Evolutionary conservation across 2,329 filamentous ascomycete species (phyloP), one percentile per base, ranked within the genome.

Genomic region (Pseudogymnoascus sp.): DNA sequence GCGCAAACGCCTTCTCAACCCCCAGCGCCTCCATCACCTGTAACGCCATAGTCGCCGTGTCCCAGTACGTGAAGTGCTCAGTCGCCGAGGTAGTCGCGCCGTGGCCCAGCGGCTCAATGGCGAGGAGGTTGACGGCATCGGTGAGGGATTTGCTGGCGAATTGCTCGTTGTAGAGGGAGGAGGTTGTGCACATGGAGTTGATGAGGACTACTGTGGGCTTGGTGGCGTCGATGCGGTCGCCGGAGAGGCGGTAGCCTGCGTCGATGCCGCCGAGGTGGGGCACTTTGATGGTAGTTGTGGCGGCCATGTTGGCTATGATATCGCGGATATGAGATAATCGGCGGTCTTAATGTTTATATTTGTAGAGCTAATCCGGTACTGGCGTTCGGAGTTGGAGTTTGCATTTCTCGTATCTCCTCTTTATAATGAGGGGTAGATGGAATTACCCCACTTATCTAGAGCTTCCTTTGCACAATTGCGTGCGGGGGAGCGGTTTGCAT

Each of bases 21-120:
- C 74, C 74, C 2, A 83, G 73, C 4, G 74, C 74, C 39, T 83
- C 78, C 75, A 86, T 74, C 1, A 82, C 80, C 71, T 86, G 81
- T 7, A 83, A 71, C 9, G 78, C 77, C 78, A 85, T 78, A 63
- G 76, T 71, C 48, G 80, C 80, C 2, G 79, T 72, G 68, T 83
- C 81, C 81, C 81, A 83, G 72, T 81, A 82, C 1, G 79, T 82
- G 67, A 80, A 83, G 63, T 80, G 77, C 67, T 81, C 78, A 0
- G 68, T 37, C 8, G 60, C 63, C 1, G 63, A 63, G 61, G 69
- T 72, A 1, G 80, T 82, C 13, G 75, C 71, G 64, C 80, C 80
- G 66, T 83, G 80, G 62, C 80, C 80, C 0, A 83, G 75, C 1
- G 78, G 79, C 70, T 82, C 80, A 62, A 83, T 75, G 45, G 80